Percentiles rank a stretch among this genome's conserved stretches.
Conservation (phyloP, 2,329 filamentous ascomycete genomes). For the Fusarium camptoceras region DNA sequence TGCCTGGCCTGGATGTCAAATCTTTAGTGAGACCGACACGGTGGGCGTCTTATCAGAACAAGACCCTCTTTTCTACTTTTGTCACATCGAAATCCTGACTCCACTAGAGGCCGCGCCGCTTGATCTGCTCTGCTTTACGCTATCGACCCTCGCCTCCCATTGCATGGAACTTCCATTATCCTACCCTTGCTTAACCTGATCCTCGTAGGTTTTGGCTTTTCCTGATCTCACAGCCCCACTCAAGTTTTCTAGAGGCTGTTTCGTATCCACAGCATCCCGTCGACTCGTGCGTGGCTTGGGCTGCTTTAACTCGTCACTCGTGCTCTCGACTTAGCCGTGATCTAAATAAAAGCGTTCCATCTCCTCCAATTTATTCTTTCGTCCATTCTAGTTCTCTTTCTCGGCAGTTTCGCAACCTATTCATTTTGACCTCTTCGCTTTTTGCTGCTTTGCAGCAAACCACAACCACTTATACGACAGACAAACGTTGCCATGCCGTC, state of each 20-base stretch:
- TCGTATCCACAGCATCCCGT: constrained; percentile 39
- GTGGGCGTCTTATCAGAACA: constrained; percentile 45
- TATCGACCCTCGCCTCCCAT: constrained; percentile 41
- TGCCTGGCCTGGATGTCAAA: constrained; percentile 17
- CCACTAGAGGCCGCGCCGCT: constrained; percentile 42
- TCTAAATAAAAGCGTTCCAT: constrained; percentile 46
- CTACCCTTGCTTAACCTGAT: constrained; percentile 35
- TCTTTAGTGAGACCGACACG: constrained; percentile 33
- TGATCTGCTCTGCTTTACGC: constrained; percentile 41
- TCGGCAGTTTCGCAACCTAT: constrained; percentile 37
- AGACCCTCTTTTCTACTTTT: constrained; percentile 48
- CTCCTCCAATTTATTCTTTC: constrained; percentile 42
- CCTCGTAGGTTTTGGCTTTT: constrained; percentile 34
- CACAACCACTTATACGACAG: constrained; percentile 21
- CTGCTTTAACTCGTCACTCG: constrained; percentile 39
- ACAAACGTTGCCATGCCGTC: constrained; percentile 61
- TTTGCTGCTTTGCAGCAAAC: constrained; percentile 31
- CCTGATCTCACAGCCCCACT: constrained; percentile 44
- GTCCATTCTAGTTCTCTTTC: constrained; percentile 35
- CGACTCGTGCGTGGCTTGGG: constrained; percentile 40
- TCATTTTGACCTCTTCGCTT: constrained; percentile 1
- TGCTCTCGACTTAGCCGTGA: constrained; percentile 34
- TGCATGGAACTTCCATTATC: constrained; percentile 28
- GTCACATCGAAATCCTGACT: constrained; percentile 39
- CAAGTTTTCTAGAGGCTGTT: constrained; percentile 37